These are phyloP conservation scores for Blastobotrys attinorum DNA, from an alignment of 805 yeast genomes.

Conservation along the genomic window DNA sequence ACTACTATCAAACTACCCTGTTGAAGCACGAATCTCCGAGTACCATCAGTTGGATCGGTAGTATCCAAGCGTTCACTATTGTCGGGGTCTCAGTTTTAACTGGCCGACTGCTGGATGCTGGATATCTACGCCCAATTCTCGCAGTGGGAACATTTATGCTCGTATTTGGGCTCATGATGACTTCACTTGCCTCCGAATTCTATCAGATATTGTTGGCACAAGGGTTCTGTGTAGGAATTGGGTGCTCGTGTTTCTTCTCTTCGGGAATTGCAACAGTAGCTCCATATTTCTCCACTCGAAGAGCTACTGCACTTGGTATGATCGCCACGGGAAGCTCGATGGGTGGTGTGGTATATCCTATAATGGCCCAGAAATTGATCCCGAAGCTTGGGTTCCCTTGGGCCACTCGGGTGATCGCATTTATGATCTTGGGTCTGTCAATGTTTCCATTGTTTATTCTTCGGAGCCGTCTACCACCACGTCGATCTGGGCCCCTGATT, in stretches of 20 bases:
- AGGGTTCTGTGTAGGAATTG: slow-evolving; percentile 42
- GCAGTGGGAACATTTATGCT: slow-evolving; percentile 20
- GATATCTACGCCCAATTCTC: slow-evolving; percentile 18
- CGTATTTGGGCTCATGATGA: slow-evolving; percentile 26
- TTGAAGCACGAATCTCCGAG: slow-evolving; percentile 24
- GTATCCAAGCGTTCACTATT: slow-evolving; percentile 26
- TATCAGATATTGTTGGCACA: slow-evolving; percentile 47
- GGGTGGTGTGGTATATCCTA: slow-evolving; percentile 43
- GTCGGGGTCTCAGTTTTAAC: slow-evolving; percentile 21
- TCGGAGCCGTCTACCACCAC: slow-evolving; percentile 22
- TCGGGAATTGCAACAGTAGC: slow-evolving; percentile 39
- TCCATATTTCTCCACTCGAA: slow-evolving; percentile 36
- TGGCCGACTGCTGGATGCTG: slow-evolving; percentile 27
- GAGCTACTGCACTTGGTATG: slow-evolving; percentile 39
- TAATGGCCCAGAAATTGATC: slow-evolving; percentile 38
- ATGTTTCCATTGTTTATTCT: slow-evolving; percentile 17
- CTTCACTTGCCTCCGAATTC: slow-evolving; percentile 30
- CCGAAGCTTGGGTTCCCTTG: slow-evolving; percentile 40
- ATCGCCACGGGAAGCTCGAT: slow-evolving; percentile 43
- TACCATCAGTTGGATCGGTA: slow-evolving; percentile 29
- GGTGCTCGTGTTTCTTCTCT: slow-evolving; percentile 36
- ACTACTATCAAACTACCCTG: slow-evolving; percentile 21
- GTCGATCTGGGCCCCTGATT: slow-evolving; percentile 18
- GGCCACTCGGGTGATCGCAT: slow-evolving; percentile 40
- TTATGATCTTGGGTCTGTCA: slow-evolving; percentile 29